A percentile compares a stretch with the other conserved stretches of the same genome.
These are phyloP conservation scores for Leonotis leonurus DNA, from an alignment of 257 asterid genomes.

Conservation along the genomic window DNA sequence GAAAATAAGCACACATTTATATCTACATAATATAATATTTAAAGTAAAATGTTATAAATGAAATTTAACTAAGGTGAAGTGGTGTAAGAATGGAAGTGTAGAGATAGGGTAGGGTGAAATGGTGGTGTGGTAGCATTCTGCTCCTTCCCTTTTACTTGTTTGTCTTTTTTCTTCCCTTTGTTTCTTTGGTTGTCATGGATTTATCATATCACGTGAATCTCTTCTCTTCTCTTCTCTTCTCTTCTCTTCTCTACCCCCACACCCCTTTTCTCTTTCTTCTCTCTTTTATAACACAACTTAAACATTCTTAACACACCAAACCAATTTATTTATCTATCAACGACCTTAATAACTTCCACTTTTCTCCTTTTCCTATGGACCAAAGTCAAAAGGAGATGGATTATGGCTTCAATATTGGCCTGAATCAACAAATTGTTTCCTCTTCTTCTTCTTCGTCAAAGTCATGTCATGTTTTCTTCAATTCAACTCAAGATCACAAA, in stretches of 20 bases:
- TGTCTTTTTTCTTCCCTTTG: slow-evolving; percentile 24
- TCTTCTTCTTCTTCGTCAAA: slow-evolving; percentile 29
- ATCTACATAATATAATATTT: no score
- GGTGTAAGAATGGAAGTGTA: slow-evolving; percentile 9
- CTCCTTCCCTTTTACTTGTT: slow-evolving; percentile 38
- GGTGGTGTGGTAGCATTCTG: slow-evolving; percentile 89
- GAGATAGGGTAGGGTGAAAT: slow-evolving; percentile 70
- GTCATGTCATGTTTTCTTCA: slow-evolving; percentile 35
- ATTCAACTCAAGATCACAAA: slow-evolving; percentile 36
- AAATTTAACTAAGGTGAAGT: no score
- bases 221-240: no score
- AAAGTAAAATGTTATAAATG: no score
- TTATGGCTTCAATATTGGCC: slow-evolving; percentile 18
- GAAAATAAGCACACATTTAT: no score
- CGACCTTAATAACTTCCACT: slow-evolving; percentile 19
- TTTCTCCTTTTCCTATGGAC: slow-evolving; percentile 33
- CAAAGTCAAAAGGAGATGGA: slow-evolving; percentile 3
- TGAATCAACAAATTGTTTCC: slow-evolving; percentile 6
- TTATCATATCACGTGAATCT: slow-evolving; percentile 51
- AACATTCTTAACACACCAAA: no score
- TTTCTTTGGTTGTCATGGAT: slow-evolving; percentile 36
- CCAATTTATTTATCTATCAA: slow-evolving; percentile 12
- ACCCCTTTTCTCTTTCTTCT: slow-evolving; percentile 3
- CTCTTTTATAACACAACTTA: slow-evolving; percentile 26
- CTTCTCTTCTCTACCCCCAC: slow-evolving; percentile 17